phyloP scores from a whole-genome alignment of 2,329 filamentous ascomycete genomes.

The Neophaeococcomyces mojaviensis region DNA sequence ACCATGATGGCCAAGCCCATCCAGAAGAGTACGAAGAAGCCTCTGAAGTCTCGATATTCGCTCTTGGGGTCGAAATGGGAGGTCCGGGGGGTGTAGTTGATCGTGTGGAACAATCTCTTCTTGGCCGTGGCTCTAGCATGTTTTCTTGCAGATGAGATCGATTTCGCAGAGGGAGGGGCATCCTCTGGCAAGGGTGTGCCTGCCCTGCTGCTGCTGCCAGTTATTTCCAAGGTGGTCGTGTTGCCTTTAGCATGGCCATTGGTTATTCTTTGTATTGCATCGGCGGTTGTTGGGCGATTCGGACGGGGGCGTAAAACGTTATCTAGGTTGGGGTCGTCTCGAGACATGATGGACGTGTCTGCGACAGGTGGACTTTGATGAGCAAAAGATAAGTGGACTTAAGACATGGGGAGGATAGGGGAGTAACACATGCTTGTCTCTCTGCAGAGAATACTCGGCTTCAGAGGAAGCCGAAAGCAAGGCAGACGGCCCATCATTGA shows the following conservation, averaged over 20 bases:
- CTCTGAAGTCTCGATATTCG: constrained; percentile 88
- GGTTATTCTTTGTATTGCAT: not conserved
- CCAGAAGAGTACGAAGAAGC: constrained; percentile 98
- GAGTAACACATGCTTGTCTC: too few relatives aligned
- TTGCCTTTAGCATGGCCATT: not conserved
- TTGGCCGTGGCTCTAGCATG: constrained; percentile 74
- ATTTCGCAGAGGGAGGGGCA: constrained; percentile 85
- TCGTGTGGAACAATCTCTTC: constrained; percentile 81
- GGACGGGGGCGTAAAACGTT: constrained; percentile 3
- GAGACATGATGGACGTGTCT: not conserved
- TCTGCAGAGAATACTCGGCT: too few relatives aligned
- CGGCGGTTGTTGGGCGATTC: not conserved
- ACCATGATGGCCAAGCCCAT: constrained; percentile 95
- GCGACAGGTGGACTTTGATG: too few relatives aligned
- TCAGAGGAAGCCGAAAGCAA: too few relatives aligned
- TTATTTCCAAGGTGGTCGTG: not conserved
- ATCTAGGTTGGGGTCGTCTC: not conserved
- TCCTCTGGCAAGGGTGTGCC: constrained; percentile 80
- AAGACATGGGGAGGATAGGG: too few relatives aligned
- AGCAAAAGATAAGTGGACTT: too few relatives aligned
- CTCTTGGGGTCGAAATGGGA: constrained; percentile 92
- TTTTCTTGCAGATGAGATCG: constrained; percentile 75
- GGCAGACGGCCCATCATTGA: too few relatives aligned
- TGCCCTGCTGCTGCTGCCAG: constrained; percentile 52
- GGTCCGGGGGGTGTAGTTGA: constrained; percentile 81